Evolutionary conservation across 208 protist species (phyloP).

Genomic region (Tritrichomonas foetus): DNA sequence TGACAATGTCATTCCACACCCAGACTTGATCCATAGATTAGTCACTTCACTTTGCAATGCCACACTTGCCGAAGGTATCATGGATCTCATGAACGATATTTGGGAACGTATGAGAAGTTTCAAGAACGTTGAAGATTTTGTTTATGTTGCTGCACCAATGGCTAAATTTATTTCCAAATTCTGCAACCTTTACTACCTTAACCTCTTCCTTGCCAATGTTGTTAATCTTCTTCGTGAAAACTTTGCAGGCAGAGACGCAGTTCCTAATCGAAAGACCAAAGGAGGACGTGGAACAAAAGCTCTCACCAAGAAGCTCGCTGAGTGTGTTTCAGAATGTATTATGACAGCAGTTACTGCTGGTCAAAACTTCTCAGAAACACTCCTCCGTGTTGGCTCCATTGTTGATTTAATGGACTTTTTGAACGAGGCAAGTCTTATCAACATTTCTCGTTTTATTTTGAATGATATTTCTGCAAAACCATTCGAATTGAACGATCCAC

Average conservation of each 20-base stretch:
- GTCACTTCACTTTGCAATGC: background rate
- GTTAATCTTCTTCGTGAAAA: background rate
- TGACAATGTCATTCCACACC: background rate
- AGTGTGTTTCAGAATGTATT: background rate
- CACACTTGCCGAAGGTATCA: background rate
- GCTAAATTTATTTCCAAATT: conserved; percentile 7
- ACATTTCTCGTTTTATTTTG: conserved; percentile 11
- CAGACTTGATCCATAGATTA: background rate
- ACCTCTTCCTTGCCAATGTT: background rate
- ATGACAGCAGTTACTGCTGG: background rate
- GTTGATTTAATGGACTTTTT: conserved; percentile 34
- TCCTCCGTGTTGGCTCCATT: background rate
- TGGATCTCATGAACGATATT: conserved; percentile 7
- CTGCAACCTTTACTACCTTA: background rate
- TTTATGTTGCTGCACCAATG: conserved; percentile 2
- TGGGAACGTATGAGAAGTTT: background rate
- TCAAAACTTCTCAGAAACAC: background rate
- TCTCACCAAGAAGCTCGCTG: background rate
- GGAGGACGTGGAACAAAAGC: background rate
- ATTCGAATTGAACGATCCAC: conserved; percentile 2
- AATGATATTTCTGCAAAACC: background rate
- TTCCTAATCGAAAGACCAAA: background rate
- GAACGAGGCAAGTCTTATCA: background rate
- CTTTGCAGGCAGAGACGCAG: background rate
- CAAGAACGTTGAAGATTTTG: conserved; percentile 12